phyloP scores from a whole-genome alignment of 73 alveolate species.

The Tetrahymena borealis region DNA sequence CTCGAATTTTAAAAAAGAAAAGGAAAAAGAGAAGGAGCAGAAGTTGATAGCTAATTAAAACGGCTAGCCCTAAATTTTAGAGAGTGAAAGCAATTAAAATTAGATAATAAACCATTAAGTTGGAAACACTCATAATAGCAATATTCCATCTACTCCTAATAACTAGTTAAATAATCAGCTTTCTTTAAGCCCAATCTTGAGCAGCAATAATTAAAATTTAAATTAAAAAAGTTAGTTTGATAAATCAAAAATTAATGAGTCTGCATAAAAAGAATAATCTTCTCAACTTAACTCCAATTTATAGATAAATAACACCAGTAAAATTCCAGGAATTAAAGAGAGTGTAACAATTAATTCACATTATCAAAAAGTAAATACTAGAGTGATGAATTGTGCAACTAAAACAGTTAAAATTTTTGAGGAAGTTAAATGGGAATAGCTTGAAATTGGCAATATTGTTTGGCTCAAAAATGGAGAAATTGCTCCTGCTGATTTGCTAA shows the following conservation, averaged over 20 bases:
- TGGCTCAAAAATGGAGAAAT: constrained; percentile 24
- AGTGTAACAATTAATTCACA: not conserved
- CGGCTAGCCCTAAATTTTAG: not conserved
- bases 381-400: not conserved
- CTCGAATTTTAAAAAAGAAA: not conserved
- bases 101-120: no score
- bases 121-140: no score
- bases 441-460: constrained; percentile 27
- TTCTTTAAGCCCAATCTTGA: not conserved
- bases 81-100: not conserved
- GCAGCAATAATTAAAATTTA: not conserved
- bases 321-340: not conserved
- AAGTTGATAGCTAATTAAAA: not conserved
- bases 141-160: no score
- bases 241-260: not conserved
- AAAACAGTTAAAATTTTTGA: constrained; percentile 13
- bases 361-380: not conserved
- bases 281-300: not conserved
- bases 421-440: constrained; percentile 11
- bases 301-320: not conserved
- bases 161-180: no score
- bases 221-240: no score
- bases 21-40: not conserved
- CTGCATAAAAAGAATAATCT: not conserved
- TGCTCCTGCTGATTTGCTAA: constrained; percentile 33